Conservation (phyloP, 805 yeast species). For the Ogataea siamensis region DNA sequence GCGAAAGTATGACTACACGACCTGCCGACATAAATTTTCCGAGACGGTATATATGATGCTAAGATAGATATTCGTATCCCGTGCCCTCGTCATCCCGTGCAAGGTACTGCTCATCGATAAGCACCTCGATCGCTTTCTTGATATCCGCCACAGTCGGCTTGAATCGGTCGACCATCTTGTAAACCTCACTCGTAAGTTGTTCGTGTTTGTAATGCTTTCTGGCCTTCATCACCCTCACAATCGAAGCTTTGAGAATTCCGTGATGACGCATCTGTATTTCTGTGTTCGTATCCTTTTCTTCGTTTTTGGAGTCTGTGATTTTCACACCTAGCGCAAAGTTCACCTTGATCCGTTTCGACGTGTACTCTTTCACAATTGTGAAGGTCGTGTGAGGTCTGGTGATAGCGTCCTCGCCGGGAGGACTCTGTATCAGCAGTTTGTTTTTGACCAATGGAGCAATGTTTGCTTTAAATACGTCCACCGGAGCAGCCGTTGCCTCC, state of each 20-base stretch:
- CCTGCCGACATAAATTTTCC: conserved; percentile 3
- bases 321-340: conserved; percentile 52
- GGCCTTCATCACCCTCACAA: conserved; percentile 96
- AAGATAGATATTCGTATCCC: conserved; percentile 81
- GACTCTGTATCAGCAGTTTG: conserved; percentile 66
- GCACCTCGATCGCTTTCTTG: conserved; percentile 78
- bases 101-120: conserved; percentile 83
- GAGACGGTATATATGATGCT: conserved; percentile 1
- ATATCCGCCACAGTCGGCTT: conserved; percentile 83
- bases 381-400: conserved; percentile 54
- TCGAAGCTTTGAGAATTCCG: conserved; percentile 84
- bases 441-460: conserved; percentile 77
- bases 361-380: conserved; percentile 76
- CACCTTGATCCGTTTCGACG: conserved; percentile 78
- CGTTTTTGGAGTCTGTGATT: conserved; percentile 59
- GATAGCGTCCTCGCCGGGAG: conserved; percentile 56
- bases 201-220: conserved; percentile 77
- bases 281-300: conserved; percentile 79
- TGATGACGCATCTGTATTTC: conserved; percentile 58
- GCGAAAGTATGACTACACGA: conserved; percentile 1
- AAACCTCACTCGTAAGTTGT: conserved; percentile 80
- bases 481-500: conserved; percentile 66
- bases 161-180: conserved; percentile 82
- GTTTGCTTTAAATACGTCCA: conserved; percentile 68
- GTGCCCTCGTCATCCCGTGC: conserved; percentile 68